Evolutionary conservation across 176 grass and related monocot genomes (phyloP), one percentile per base, ranked within the genome.

Genomic region (Triticum urartu): DNA sequence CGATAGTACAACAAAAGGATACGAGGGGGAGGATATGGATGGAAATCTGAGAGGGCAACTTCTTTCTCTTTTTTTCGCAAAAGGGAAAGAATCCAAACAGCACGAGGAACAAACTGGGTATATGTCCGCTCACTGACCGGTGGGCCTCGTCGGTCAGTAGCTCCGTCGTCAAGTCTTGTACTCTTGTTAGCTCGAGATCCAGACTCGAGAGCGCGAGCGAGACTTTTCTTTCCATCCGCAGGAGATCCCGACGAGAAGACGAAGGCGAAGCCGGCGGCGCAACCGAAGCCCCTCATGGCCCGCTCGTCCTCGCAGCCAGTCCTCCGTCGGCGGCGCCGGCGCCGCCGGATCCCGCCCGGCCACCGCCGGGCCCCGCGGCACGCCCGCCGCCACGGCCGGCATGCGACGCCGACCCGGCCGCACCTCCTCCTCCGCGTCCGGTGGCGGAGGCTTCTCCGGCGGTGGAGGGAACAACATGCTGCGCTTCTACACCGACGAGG

Each of bases 401-500:
- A 90, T 91, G 91, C 86, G 87, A 25, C 87, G 87, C 68, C 86
- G 73, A 1, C 73, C 73, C 73, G 73, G 89, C 79, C 85, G 87
- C 26, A 26, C 45, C 45, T 33, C 73, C 43, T 75, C 86, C 47
- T 76, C 84, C n/a, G 11, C 69, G 0, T 47, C 45, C 1, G 60
- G 77, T 7, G 67, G 81, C 12, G 89, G 72, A 4, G 85, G 86
- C 38, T 89, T 88, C 89, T 90, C 78, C 9, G 87, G 85, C 45
- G 76, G 45, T 33, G 89, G 81, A 2, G 89, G 87, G 12, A 95
- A 82, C 91, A 95, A 93, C 91, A 95, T 95, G 94, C 91, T 95
- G 20, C 87, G 91, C 54, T 95, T 95, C 91, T 95, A 95, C 89
- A 95, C 94, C 79, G 94, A 95, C 72, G 94, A 95, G 83, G 91